Percentiles rank a stretch among this genome's conserved stretches.
Evolutionary conservation across 495 filamentous ascomycete species (phyloP).

Genomic region (Parathielavia hyrcaniae): DNA sequence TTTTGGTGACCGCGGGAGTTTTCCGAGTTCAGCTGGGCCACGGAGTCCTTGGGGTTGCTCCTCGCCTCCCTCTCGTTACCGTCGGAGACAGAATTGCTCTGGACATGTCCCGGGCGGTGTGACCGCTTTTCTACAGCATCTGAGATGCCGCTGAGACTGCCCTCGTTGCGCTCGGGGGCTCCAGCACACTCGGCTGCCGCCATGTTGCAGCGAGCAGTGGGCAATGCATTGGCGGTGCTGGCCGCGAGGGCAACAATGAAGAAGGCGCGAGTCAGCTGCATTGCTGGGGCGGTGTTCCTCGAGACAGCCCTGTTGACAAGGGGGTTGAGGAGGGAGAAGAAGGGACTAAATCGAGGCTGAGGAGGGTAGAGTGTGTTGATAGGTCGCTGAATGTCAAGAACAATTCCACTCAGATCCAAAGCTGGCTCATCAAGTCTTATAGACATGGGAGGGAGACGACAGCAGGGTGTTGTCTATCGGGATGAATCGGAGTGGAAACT

Average conservation of each 20-base stretch:
- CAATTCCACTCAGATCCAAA: too few species aligned
- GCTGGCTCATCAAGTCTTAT: too few species aligned
- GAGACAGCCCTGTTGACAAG: not conserved
- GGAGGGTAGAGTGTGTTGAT: too few species aligned
- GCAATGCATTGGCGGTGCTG: conserved; percentile 19
- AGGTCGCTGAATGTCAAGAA: too few species aligned
- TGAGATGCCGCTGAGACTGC: too few species aligned
- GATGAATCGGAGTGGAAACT: too few species aligned
- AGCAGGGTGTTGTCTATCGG: too few species aligned
- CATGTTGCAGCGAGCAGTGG: not conserved
- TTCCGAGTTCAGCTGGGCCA: not conserved
- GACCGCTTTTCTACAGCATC: not conserved
- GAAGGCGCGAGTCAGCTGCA: conserved; percentile 22
- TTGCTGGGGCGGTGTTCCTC: not conserved
- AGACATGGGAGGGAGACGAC: too few species aligned
- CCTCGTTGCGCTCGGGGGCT: too few species aligned
- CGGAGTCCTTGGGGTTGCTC: not conserved
- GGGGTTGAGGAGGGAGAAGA: not conserved
- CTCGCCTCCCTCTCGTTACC: not conserved
- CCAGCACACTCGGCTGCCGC: not conserved
- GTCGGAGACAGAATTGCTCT: not conserved
- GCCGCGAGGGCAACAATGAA: conserved; percentile 21
- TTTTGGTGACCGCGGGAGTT: not conserved
- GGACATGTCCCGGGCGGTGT: not conserved
- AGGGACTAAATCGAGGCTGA: too few species aligned